These are phyloP conservation scores for Exophiala sideris DNA, from an alignment of 2,329 filamentous ascomycete genomes.

Conservation along the genomic window DNA sequence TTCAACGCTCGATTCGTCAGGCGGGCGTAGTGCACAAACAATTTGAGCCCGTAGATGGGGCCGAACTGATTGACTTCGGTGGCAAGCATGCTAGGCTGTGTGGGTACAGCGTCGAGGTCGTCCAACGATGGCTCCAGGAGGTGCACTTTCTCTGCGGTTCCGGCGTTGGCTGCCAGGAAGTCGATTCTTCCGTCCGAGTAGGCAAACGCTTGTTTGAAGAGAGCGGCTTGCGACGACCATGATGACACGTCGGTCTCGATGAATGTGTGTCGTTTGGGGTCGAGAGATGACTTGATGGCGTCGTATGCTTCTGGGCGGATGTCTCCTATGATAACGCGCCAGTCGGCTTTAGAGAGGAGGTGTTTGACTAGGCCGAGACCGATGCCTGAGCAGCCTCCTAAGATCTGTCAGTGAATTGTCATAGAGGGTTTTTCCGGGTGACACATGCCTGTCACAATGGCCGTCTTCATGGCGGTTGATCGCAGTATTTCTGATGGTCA, in stretches of 20 bases:
- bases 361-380: slow-evolving; percentile 55
- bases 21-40: slow-evolving; percentile 38
- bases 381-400: slow-evolving; percentile 59
- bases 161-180: slow-evolving; percentile 55
- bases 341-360: slow-evolving; percentile 43
- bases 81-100: slow-evolving; percentile 34
- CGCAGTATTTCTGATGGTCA: background rate
- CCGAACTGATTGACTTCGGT: slow-evolving; percentile 35
- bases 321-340: slow-evolving; percentile 55
- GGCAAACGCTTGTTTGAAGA: slow-evolving; percentile 52
- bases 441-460: slow-evolving; percentile 15
- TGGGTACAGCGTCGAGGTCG: slow-evolving; percentile 25
- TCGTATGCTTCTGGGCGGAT: slow-evolving; percentile 35
- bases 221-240: slow-evolving; percentile 49
- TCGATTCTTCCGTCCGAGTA: slow-evolving; percentile 42
- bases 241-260: slow-evolving; percentile 47
- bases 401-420: background rate
- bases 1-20: slow-evolving; percentile 21
- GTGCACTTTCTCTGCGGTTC: slow-evolving; percentile 44
- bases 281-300: slow-evolving; percentile 6
- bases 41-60: slow-evolving; percentile 37
- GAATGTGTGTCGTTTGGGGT: slow-evolving; percentile 32
- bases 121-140: slow-evolving; percentile 4
- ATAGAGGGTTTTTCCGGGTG: background rate
- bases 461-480: slow-evolving; percentile 12